phyloP scores from a whole-genome alignment of 2,329 filamentous ascomycete genomes.

The Pseudogymnoascus sp. region DNA sequence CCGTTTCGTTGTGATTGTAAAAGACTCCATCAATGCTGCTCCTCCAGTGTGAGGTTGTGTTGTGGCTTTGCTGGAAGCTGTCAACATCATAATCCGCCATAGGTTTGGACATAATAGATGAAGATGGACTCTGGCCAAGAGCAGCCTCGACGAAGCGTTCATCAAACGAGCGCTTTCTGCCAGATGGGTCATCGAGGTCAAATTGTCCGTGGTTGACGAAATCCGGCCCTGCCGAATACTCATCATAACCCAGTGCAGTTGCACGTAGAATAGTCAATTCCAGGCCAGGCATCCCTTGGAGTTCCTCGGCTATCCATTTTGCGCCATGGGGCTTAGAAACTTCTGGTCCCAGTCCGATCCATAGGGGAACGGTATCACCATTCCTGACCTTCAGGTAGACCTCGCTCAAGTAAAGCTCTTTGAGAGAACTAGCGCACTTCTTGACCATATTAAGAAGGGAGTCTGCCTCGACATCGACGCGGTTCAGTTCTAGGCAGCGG shows the following conservation, averaged over 20 bases:
- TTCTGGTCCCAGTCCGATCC: constrained; percentile 22
- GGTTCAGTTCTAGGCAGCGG: constrained; percentile 26
- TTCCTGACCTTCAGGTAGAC: constrained; percentile 26
- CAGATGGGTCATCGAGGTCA: constrained; percentile 23
- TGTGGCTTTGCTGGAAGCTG: constrained; percentile 22
- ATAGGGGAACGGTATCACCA: constrained; percentile 18
- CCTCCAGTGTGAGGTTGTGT: constrained; percentile 25
- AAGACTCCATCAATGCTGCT: constrained; percentile 26
- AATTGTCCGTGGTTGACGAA: constrained; percentile 13
- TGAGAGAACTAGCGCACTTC: constrained; percentile 21
- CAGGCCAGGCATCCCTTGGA: constrained; percentile 21
- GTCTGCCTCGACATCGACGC: constrained; percentile 23
- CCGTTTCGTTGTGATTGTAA: constrained; percentile 25
- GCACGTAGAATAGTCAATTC: constrained; percentile 23
- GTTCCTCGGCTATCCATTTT: constrained; percentile 23
- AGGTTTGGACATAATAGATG: not conserved
- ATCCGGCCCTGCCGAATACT: constrained; percentile 18
- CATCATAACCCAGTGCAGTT: constrained; percentile 28
- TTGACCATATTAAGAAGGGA: constrained; percentile 21
- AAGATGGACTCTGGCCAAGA: constrained; percentile 11
- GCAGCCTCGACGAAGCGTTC: constrained; percentile 28
- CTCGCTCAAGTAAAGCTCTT: constrained; percentile 27
- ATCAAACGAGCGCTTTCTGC: constrained; percentile 22
- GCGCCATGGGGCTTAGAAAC: constrained; percentile 12
- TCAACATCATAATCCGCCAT: constrained; percentile 23